These are phyloP conservation scores for Grosmannia serpens DNA, from an alignment of 2,329 filamentous ascomycete species.

Conservation along the genomic window DNA sequence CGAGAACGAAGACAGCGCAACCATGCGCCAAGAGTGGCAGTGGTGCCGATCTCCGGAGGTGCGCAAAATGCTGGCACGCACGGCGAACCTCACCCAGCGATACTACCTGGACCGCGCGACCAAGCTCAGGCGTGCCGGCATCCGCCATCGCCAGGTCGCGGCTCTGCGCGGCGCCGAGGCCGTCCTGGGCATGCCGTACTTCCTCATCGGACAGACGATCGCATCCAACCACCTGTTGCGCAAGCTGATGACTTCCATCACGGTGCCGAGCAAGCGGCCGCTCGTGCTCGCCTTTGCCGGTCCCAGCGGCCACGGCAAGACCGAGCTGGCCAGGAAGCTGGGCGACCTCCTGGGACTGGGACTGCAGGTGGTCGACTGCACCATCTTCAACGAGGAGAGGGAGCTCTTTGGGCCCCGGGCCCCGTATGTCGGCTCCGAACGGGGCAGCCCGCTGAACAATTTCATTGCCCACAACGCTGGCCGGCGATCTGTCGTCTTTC, in stretches of 20 bases:
- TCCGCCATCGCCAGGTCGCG: constrained; percentile 3
- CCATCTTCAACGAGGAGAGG: constrained; percentile 4
- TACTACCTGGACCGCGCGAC: constrained; percentile 6
- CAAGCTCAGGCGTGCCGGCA: not conserved
- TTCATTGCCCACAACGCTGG: constrained; percentile 2
- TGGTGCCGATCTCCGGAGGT: not conserved
- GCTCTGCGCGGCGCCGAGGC: constrained; percentile 2
- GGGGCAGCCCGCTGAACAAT: constrained; percentile 7
- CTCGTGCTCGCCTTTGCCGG: constrained; percentile 8
- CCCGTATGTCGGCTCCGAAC: constrained; percentile 5
- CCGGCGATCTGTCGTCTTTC: constrained; percentile 3
- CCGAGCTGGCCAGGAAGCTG: constrained; percentile 6
- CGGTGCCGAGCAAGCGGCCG: constrained; percentile 1
- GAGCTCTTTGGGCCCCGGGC: constrained; percentile 7
- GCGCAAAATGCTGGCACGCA: not conserved
- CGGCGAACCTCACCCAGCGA: constrained; percentile 2
- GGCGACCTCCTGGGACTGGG: constrained; percentile 2
- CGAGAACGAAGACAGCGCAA: not conserved
- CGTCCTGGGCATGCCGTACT: constrained; percentile 3
- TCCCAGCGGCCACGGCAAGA: constrained; percentile 10
- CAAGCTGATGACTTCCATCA: constrained; percentile 7
- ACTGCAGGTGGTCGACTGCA: constrained; percentile 8
- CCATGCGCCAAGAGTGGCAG: not conserved
- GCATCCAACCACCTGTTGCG: constrained; percentile 4
- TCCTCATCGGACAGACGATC: constrained; percentile 5